phyloP scores from a whole-genome alignment of 192 early-diverging fungal genomes.

The Rhizophagus clarus region DNA sequence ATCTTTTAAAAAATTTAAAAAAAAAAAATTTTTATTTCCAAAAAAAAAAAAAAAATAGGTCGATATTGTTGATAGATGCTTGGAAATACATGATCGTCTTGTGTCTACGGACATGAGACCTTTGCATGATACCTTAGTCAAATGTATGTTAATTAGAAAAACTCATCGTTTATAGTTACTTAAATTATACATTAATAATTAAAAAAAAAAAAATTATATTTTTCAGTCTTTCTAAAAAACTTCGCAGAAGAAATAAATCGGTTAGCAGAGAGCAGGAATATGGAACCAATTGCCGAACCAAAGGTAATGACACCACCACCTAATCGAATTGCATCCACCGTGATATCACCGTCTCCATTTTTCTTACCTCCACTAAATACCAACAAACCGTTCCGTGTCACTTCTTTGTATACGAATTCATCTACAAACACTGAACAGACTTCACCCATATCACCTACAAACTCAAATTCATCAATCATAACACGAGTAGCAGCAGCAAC shows the following conservation, averaged over 20 bases:
- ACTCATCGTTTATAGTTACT: slow-evolving; percentile 10
- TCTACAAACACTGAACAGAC: neutral
- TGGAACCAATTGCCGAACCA: neutral
- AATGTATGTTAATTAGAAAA: slow-evolving; percentile 42
- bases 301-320: neutral
- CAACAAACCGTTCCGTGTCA: slow-evolving; percentile 9
- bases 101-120: slow-evolving; percentile 71
- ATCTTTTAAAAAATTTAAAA: no score
- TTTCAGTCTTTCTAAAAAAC: slow-evolving; percentile 62
- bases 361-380: slow-evolving; percentile 15
- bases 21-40: no score
- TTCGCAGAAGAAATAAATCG: slow-evolving; percentile 64
- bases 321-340: neutral
- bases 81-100: slow-evolving; percentile 61
- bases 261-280: slow-evolving; percentile 28
- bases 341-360: neutral
- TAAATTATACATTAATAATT: neutral
- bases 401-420: slow-evolving; percentile 9
- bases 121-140: slow-evolving; percentile 62
- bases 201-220: no score
- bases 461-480: slow-evolving; percentile 15
- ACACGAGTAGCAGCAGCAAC: slow-evolving; percentile 17
- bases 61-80: slow-evolving; percentile 59
- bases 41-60: slow-evolving; percentile 44
- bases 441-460: slow-evolving; percentile 8